Evolutionary conservation across 495 filamentous ascomycete genomes (phyloP), one percentile per base, ranked within the genome.

Genomic region (Penicillium tannophilum): DNA sequence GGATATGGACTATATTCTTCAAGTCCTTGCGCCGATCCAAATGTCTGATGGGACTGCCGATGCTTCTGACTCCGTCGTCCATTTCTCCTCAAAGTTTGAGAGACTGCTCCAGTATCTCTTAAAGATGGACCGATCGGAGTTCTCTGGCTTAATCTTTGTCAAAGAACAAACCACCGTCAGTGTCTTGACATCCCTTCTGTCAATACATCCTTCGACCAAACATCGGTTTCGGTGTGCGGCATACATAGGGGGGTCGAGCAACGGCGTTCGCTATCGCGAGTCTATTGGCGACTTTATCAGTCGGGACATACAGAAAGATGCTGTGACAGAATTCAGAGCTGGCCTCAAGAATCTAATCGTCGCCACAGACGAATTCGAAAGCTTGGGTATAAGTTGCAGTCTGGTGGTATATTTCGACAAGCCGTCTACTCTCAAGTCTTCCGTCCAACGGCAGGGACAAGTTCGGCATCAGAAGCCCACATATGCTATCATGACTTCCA

Each of bases 371-470:
- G 93, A 93, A 1, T 75, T 96, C 0, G 93, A 98, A 72, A 94
- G 93, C 0, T 90, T 98, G 41, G 93, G 97, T 69, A 82, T 97
- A 3, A 87, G 88, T 9, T 97, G 93, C 69, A 90, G 93, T 63
- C 66, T 91, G 33, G 91, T 97, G 12, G 79, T 97, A n/a, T 94
- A 91, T 65, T 96, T 90, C 64, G 85, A 96, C 58, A 74, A 80
- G 41, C 91, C 91, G 4, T 69, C 76, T 6, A 93, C 88, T 54
- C 72, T 96, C 30, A 93, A 93, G 64, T 89, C 90, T 0, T 97
- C 93, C 69, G 85, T 98, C 17, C 93, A 98, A 68, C 82, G 93
- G 20, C 85, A 93, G 16, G 93, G 93, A 1, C 80, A 94, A 54
- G 93, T 93, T 6, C 80, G 94, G 43, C 86, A 88, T 67, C 71